These are phyloP conservation scores for Periconia macrospinosa DNA, from an alignment of 2,329 filamentous ascomycete genomes.

Conservation along the genomic window DNA sequence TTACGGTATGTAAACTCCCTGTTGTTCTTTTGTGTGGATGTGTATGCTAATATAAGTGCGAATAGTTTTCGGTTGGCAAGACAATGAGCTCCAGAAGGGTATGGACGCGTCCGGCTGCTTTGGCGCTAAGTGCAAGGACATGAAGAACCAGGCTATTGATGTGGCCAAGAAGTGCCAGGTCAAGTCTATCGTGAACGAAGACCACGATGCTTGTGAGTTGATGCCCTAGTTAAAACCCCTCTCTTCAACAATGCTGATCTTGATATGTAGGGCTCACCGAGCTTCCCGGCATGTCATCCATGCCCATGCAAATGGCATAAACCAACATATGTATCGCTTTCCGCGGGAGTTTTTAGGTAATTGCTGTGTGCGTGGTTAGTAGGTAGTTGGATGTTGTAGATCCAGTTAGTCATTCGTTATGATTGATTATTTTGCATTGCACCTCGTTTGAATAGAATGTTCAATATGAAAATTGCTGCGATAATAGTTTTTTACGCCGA, in stretches of 20 bases:
- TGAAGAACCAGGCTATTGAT: slow-evolving; percentile 17
- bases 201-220: slow-evolving; percentile 18
- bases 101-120: slow-evolving; percentile 24
- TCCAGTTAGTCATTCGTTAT: too few relatives aligned
- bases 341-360: too few relatives aligned
- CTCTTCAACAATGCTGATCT: not conserved
- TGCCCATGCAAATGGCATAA: slow-evolving; percentile 7
- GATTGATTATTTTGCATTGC: too few relatives aligned
- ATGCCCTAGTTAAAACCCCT: not conserved
- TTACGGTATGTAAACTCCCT: slow-evolving; percentile 9
- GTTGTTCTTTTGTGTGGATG: not conserved
- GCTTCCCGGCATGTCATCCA: slow-evolving; percentile 15
- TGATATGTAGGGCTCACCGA: slow-evolving; percentile 8
- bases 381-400: too few relatives aligned
- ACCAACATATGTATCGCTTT: too few relatives aligned
- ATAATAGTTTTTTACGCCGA: too few relatives aligned
- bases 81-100: slow-evolving; percentile 23
- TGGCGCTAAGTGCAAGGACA: slow-evolving; percentile 18
- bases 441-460: too few relatives aligned
- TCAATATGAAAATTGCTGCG: too few relatives aligned
- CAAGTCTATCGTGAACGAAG: slow-evolving; percentile 12
- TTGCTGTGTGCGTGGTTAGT: too few relatives aligned
- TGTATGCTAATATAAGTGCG: too few relatives aligned
- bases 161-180: slow-evolving; percentile 17
- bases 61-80: slow-evolving; percentile 29